Evolutionary conservation across 305 asterid species (phyloP).

Genomic region (Ilex paraguariensis): DNA sequence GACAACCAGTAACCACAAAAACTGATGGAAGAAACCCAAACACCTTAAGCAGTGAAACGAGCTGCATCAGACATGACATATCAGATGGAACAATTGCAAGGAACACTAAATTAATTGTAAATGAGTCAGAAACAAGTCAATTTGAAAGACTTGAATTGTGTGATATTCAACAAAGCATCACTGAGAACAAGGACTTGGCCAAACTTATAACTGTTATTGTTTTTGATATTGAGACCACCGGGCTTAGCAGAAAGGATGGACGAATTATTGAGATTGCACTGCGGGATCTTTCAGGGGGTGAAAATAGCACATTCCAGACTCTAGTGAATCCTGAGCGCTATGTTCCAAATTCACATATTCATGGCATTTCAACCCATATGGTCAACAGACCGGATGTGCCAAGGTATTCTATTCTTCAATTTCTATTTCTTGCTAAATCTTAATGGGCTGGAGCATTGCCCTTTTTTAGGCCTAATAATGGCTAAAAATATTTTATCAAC

Average conservation of each 20-base stretch:
- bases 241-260: conserved; percentile 47
- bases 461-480: no score
- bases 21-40: conserved; percentile 20
- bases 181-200: conserved; percentile 49
- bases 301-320: conserved; percentile 79
- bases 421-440: not conserved
- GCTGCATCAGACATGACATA: not conserved
- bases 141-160: conserved; percentile 38
- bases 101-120: conserved; percentile 10
- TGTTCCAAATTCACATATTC: conserved; percentile 55
- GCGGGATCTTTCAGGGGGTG: conserved; percentile 92
- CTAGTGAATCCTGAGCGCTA: conserved; percentile 71
- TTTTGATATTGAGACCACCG: conserved; percentile 93
- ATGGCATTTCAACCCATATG: conserved; percentile 67
- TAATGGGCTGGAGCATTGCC: no score
- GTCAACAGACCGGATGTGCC: conserved; percentile 70
- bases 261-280: conserved; percentile 85
- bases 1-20: conserved; percentile 2
- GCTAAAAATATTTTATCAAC: no score
- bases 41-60: conserved; percentile 22
- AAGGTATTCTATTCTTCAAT: conserved; percentile 35
- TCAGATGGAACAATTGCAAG: conserved; percentile 2
- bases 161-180: conserved; percentile 23
- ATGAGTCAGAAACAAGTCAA: conserved; percentile 18
- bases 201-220: conserved; percentile 51